phyloP scores from a whole-genome alignment of 371 early-diverging fungal species.

The Syncephalis plumigaleata region DNA sequence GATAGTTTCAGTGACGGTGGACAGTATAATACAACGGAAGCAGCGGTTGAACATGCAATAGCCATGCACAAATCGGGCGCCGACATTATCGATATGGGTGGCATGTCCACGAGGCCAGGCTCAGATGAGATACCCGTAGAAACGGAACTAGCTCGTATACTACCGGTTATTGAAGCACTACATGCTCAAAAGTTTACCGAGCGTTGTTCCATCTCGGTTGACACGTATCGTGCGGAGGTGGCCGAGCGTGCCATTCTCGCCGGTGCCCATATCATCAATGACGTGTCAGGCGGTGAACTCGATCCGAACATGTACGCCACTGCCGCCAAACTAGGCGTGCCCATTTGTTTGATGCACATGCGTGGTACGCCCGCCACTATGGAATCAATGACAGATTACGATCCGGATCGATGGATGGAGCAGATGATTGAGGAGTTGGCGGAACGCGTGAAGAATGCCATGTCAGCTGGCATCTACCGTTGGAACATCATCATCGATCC shows the following conservation, averaged over 20 bases:
- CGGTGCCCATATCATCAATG: slow-evolving; percentile 86
- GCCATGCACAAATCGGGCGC: slow-evolving; percentile 65
- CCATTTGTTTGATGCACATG: slow-evolving; percentile 95
- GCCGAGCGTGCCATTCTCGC: slow-evolving; percentile 67
- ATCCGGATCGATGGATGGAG: slow-evolving; percentile 41
- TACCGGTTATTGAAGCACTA: slow-evolving; percentile 72
- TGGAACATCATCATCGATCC: slow-evolving; percentile 97
- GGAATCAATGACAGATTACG: slow-evolving; percentile 57
- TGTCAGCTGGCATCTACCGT: slow-evolving; percentile 63
- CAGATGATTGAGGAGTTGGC: slow-evolving; percentile 52
- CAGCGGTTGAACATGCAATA: slow-evolving; percentile 51
- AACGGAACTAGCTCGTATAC: slow-evolving; percentile 62
- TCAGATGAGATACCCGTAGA: slow-evolving; percentile 58
- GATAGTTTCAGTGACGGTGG: slow-evolving; percentile 97
- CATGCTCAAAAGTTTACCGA: slow-evolving; percentile 33
- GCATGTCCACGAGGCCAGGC: slow-evolving; percentile 83
- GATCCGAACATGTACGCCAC: slow-evolving; percentile 67
- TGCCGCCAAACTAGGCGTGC: slow-evolving; percentile 62
- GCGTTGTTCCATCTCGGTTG: slow-evolving; percentile 83
- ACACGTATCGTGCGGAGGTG: slow-evolving; percentile 77
- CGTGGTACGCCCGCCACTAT: slow-evolving; percentile 86
- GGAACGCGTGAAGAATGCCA: slow-evolving; percentile 41
- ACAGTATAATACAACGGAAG: slow-evolving; percentile 28
- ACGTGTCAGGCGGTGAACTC: slow-evolving; percentile 76
- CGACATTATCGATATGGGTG: slow-evolving; percentile 92